These are phyloP conservation scores for Suillus hirtellus DNA, from an alignment of 768 basidiomycete genomes.

Conservation along the genomic window DNA sequence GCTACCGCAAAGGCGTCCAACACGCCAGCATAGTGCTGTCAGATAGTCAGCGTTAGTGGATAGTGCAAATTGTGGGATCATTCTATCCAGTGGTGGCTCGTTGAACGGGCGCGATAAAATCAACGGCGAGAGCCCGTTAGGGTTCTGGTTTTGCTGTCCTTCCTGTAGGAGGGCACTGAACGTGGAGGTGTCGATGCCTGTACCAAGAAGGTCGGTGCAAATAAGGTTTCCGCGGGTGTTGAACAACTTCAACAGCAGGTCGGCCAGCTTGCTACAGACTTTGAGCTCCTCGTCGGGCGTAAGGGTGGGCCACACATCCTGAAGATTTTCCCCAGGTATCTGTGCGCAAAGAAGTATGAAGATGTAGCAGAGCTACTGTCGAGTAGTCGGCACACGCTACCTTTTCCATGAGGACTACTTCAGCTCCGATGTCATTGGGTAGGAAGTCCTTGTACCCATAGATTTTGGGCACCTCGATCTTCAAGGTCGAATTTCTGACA, in stretches of 20 bases:
- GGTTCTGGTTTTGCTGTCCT: slow-evolving; percentile 7
- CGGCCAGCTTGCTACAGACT: slow-evolving; percentile 26
- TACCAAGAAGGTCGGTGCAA: slow-evolving; percentile 35
- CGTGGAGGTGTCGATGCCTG: slow-evolving; percentile 18
- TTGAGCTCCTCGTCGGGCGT: slow-evolving; percentile 20
- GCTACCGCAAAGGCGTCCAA: slow-evolving; percentile 26
- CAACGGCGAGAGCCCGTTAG: slow-evolving; percentile 12
- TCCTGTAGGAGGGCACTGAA: slow-evolving; percentile 14
- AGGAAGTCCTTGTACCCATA: slow-evolving; percentile 30
- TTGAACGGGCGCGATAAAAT: slow-evolving; percentile 29
- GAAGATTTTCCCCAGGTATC: slow-evolving; percentile 29
- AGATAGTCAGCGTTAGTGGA: slow-evolving; percentile 29
- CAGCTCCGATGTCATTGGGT: slow-evolving; percentile 31
- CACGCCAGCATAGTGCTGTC: slow-evolving; percentile 25
- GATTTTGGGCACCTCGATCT: slow-evolving; percentile 29
- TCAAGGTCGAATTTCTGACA: slow-evolving; percentile 17
- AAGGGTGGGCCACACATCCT: slow-evolving; percentile 28
- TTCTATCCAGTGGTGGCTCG: slow-evolving; percentile 24
- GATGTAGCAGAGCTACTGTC: slow-evolving; percentile 8
- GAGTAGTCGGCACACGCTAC: slow-evolving; percentile 15
- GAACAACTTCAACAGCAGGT: slow-evolving; percentile 31
- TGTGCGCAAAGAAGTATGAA: slow-evolving; percentile 11
- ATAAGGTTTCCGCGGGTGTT: slow-evolving; percentile 24
- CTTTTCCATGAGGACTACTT: slow-evolving; percentile 34
- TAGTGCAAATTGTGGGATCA: slow-evolving; percentile 27